Conservation (phyloP, 1,284 basidiomycete species). For the Malassezia sp. region DNA sequence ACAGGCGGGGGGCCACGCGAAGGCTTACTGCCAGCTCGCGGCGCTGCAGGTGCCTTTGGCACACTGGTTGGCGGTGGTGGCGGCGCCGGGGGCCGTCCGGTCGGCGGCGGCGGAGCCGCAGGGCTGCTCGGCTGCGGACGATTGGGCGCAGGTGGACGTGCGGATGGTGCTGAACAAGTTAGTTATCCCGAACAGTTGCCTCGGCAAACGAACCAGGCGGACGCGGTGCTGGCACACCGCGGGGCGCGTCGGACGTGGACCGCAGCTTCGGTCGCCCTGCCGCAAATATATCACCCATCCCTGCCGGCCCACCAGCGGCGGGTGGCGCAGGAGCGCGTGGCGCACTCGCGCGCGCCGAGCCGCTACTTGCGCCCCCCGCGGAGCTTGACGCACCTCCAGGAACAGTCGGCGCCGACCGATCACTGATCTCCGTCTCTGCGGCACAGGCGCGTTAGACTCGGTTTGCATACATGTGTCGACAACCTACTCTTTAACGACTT, state of each 20-base stretch:
- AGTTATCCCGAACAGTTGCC: too few species aligned
- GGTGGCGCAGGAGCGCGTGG: conserved; percentile 13
- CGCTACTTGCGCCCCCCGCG: neutral
- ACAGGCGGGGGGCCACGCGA: conserved; percentile 11
- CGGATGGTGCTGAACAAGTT: conserved; percentile 5
- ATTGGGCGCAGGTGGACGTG: too few species aligned
- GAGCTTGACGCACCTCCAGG: conserved; percentile 14
- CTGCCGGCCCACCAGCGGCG: conserved; percentile 38
- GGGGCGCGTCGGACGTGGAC: conserved; percentile 18
- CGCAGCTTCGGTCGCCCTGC: conserved; percentile 81
- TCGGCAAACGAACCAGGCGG: neutral
- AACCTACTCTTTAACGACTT: conserved; percentile 30
- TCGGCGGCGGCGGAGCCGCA: neutral
- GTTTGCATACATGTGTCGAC: neutral
- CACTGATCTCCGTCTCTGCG: conserved; percentile 26
- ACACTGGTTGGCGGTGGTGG: conserved; percentile 6
- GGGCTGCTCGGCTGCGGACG: too few species aligned
- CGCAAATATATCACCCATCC: conserved; percentile 72
- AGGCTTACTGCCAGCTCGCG: neutral
- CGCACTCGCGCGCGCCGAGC: conserved; percentile 9
- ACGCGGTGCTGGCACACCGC: too few species aligned
- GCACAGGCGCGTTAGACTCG: too few species aligned
- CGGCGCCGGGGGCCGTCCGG: conserved; percentile 3
- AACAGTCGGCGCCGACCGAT: conserved; percentile 22
- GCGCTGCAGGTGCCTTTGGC: neutral